Base-by-base conservation (phyloP, 768 basidiomycete species). In the Tylopilus plumbeoviolaceoides region DNA sequence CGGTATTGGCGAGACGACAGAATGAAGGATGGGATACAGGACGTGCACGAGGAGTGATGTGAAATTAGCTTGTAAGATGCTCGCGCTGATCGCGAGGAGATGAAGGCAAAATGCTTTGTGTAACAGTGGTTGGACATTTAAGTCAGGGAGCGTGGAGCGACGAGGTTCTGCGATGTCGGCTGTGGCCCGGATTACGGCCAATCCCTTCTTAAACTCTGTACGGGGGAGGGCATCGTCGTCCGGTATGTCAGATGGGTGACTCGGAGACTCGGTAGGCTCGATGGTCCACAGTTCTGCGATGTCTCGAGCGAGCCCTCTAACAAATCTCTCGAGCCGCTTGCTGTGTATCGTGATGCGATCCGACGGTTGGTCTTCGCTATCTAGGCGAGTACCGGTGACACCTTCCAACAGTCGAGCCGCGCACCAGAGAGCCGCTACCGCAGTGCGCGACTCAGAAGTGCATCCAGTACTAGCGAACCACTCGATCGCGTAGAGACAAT, bases 11-110 rank as follows among this genome's bases (percentile, higher is more conserved):
- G 95, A 94, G 30, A 93, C 83, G 42, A 95, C 73, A 17, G 91
- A 91, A 48, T 89, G 87, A 23, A 99, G 80, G 39, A 97, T 70
- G 2, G 91, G 90, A 72, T 98, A 98, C 4, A 98, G 72, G 0
- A 83, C 73, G 36, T 89, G 79, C 21, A 98, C 79, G 39, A 98
- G 81, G 17, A 90, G 72, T 0, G 85, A 76, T 0, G 79, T 77
- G 64, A 91, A 97, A 11, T 80, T 79, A 11, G 83, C 74, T 50
- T 85, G 83, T 30, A 94, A 75, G 48, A 93, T 80, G n/a, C 80
- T 79, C 0, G 91, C 78, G 11, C 80, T 70, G 30, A 90, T 72
- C 2, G 91, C 77, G 17, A 99, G 73, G 7, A 91, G 70, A 54
- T 91, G 89, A 7, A 99, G 78, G 15, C 81, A 80, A 33, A 92